Base-by-base conservation (phyloP, 2,329 filamentous ascomycete species). In the Cadophora sp. region DNA sequence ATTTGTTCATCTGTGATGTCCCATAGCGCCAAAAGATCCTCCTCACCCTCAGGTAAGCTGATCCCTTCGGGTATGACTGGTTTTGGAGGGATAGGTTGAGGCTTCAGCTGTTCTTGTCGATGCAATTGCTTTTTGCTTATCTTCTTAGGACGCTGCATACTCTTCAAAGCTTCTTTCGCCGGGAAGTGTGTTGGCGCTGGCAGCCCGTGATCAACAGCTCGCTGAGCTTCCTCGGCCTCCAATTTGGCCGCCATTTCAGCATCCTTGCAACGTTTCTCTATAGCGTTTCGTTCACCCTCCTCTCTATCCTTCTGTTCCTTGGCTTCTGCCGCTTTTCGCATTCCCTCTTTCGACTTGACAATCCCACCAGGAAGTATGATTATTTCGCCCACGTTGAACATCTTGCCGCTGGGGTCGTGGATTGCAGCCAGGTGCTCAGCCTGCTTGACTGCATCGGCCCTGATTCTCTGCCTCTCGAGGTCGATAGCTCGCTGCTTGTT, bases 1-100 rank as follows among this genome's bases (percentile, higher is more conserved):
- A 79, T 69, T 22, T 77, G 71, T 26, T 73, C 69, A 66, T 79
- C 77, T 5, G 72, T 68, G n/a, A 79, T 70, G 70, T 79, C 77
- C 76, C 77, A 79, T 37, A 79, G 62, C 1, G 68, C 71, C 62
- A 79, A 69, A 59, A 74, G 75, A 68, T 79, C 72, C 60, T 77
- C 72, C 66, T 79, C 77, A 22, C 71, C 76, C 19, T 76, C 75
- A 6, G 75, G 75, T 14, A 77, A 58, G 7, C 29, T 64, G 46
- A 76, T 71, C 26, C 72, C 69, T 22, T 76, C 71, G 9, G 77
- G 77, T 53, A 78, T 71, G 26, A 71, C 65, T n/a, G 77, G 75
- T 51, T 67, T 74, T 16, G 75, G 71, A 11, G 72, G 73, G 19
- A 71, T 63, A 24, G 68, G 63, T 51, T 70, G 70, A 29, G 69